Evolutionary conservation across 2,329 filamentous ascomycete species (phyloP), one percentile per base, ranked within the genome.

Genomic region (Aspergillus sp.): DNA sequence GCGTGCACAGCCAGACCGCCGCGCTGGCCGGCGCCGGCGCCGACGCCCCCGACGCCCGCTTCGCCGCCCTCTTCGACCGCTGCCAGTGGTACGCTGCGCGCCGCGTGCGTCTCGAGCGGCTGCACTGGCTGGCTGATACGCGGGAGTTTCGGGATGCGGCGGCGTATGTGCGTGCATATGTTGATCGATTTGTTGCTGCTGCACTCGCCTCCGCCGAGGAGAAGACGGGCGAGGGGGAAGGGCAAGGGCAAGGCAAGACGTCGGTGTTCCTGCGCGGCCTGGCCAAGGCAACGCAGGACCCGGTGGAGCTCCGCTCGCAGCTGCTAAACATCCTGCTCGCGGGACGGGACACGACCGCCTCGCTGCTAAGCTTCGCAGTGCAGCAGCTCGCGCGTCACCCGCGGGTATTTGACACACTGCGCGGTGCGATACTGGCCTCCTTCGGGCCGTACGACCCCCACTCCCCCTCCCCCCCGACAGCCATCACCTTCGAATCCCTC

Each of bases 1-100:
- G 88, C 57, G 87, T 92, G 17, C 83, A 81, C 44, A 85, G 81
- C 59, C 72, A 76, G 47, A 51, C 70, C 11, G 65, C 64, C 31
- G 68, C 67, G 2, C 48, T 72, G 3, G 60, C 75, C 25, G 51
- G 46, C 41, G 56, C 47, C 7, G 45, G 38, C 20, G 49, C 49
- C 7, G 2, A 77, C 80, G 50, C 34, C 14, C 14, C 34, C 34
- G 34, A 81, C 83, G 47, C 60, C 21, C 58, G 64, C n/a, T 73
- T 75, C 52, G 64, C 67, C 36, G 45, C 45, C 17, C 63, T 65
- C 49, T 75, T 74, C 52, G 71, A 75, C 51, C 63, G 48, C n/a
- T 51, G 54, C 16, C 68, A 70, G 55, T 65, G 62, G 62, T 60
- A 65, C 43, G 61, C 63, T 21, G 64, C 67, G 9, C 58, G 62